Evolutionary conservation across 225 moss, liverwort and hornwort species (phyloP), one percentile per base, ranked within the genome.

Genomic region (Climacium dendroides): DNA sequence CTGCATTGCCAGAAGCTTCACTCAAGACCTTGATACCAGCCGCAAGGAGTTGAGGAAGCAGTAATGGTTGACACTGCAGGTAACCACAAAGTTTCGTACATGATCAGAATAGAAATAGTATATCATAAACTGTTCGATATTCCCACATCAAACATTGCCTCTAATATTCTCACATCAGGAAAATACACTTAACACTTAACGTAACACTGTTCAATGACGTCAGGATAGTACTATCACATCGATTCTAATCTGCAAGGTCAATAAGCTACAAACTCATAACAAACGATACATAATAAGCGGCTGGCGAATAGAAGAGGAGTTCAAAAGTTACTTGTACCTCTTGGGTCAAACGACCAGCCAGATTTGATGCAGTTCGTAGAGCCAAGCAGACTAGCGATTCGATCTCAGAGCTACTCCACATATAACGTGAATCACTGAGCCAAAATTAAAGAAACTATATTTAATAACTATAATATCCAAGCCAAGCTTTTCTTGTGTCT

Each of bases 1-100:
- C 90, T 37, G 92, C 82, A 79, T 82, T 89, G 66, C 96, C 93
- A 58, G 91, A 88, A 34, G 90, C 90, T 86, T 92, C 90, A 91
- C 90, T 96, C 89, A 98, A 88, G 82, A 96, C 94, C 90, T 95
- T 97, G 80, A 96, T 92, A 72, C 97, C 98, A 85, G 97, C 95
- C 63, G 94, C 91, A 81, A 98, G 94, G 79, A 97, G 87, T 79
- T 97, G 96, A 89, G 98, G 98, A 75, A 98, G 92, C 48, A 96
- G 85, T 80, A 95, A 79, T 74, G 90, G 89, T 73, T 95, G 96
- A 91, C 91, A 92, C 96, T 96, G 89, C 74, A 88, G 81, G 25
- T 41, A 78, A 88, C 55, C 76, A 82, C 87, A 81, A 28, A 60
- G 69, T 55, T 65, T 78, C 39, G 54, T 78, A 74, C 28, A 61